Evolutionary conservation across 805 yeast species (phyloP), one percentile per base, ranked within the genome.

Genomic region (Maudiozyma bulderi): DNA sequence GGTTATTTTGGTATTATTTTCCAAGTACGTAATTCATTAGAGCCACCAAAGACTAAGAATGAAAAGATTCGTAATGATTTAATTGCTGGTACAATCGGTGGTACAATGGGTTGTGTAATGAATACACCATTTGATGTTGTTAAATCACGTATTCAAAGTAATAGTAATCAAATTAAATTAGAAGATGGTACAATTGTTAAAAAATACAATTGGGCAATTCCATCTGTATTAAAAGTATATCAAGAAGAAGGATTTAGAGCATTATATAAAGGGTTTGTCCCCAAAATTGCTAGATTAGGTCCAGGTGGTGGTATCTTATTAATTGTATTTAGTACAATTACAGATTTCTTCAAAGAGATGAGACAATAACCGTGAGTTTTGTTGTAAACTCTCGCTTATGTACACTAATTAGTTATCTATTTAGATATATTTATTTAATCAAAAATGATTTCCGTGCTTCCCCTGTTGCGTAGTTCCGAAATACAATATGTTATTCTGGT

Each of bases 221-320:
- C 96, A 40, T 78, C 95, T 3, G 71, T 93, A 50, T 64, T 74
- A 41, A 75, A 81, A 15, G 86, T 93, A 28, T 80, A 81, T 60
- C 56, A 54, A 41, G 98, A 91, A 70, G 99, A 93, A 75, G 99
- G 99, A 32, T 78, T 88, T 59, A 73, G 71, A 45, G 96, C 98
- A 7, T 77, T 93, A 51, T 91, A 90, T 71, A 91, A 90, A 73
- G 99, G 99, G 40, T 91, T 93, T 78, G 66, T 90, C 55, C 99
- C 99, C 57, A 93, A 93, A 75, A 97, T 93, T 10, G 75, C 93
- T 64, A 83, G 99, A 78, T 76, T 93, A 57, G 99, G 98, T 44
- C 99, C 99, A 52, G 99, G 99, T 64, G 99, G 99, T 68, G 99
- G 99, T 74, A 89, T 93, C 57, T 73, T 93, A 62, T 77, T 93